Conservation (phyloP, 208 protist genomes). For the Kentomonas sorsogonicus region DNA sequence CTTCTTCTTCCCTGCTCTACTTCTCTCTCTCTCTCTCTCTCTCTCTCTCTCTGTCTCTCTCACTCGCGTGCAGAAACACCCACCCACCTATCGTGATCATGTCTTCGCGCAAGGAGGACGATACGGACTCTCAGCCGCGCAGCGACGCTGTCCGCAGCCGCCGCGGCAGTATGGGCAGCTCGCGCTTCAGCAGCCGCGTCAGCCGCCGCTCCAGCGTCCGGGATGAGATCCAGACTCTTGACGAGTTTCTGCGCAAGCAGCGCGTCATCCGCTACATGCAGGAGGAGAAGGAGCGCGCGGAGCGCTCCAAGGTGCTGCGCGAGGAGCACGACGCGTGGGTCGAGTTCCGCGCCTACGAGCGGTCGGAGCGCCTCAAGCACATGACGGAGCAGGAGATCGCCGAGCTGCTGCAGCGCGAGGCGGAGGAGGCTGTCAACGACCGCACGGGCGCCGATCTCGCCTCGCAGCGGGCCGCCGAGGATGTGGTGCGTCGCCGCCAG, state of each 20-base stretch:
- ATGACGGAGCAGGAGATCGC: slow-evolving; percentile 67
- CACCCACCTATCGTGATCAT: no score
- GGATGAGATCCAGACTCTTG: slow-evolving; percentile 62
- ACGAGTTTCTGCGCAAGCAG: slow-evolving; percentile 80
- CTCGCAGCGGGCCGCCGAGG: slow-evolving; percentile 30
- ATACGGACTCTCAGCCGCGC: slow-evolving; percentile 13
- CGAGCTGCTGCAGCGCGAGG: slow-evolving; percentile 61
- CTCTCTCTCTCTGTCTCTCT: slow-evolving; percentile 5
- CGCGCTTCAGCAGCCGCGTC: slow-evolving; percentile 51
- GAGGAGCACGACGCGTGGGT: slow-evolving; percentile 75
- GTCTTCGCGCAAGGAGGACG: no score
- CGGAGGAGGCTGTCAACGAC: slow-evolving; percentile 34
- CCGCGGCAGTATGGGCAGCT: slow-evolving; percentile 42
- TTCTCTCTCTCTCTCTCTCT: background rate
- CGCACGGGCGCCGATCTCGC: slow-evolving; percentile 28
- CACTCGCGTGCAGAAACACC: slow-evolving; percentile 3
- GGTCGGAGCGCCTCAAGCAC: slow-evolving; percentile 63
- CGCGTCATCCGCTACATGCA: slow-evolving; percentile 84
- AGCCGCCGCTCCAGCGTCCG: slow-evolving; percentile 70
- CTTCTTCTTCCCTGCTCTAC: background rate
- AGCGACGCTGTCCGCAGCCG: slow-evolving; percentile 25
- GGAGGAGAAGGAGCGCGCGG: slow-evolving; percentile 69
- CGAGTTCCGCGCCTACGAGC: slow-evolving; percentile 55
- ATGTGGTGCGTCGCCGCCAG: slow-evolving; percentile 27
- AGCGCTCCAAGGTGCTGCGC: slow-evolving; percentile 53